Evolutionary conservation across 2,329 filamentous ascomycete species (phyloP).

Genomic region (Teratosphaeria destructans): DNA sequence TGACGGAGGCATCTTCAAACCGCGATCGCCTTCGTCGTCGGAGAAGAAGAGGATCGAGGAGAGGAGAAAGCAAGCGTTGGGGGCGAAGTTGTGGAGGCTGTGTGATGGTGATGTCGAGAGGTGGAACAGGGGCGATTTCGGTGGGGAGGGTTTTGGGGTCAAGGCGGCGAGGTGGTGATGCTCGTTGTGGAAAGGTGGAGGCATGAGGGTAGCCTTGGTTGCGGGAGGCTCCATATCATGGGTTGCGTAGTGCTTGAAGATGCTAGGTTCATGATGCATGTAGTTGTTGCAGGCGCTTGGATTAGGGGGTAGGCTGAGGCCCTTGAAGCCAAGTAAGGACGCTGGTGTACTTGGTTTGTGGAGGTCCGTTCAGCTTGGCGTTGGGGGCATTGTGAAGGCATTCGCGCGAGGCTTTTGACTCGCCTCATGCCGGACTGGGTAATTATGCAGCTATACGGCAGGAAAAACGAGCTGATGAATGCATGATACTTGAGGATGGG

Average conservation of each 20-base stretch:
- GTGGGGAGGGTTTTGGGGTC: constrained; percentile 15
- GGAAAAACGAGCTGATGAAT: neutral
- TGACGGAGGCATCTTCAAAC: constrained; percentile 5
- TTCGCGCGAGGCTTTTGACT: neutral
- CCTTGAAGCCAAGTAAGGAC: too few relatives aligned
- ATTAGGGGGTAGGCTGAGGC: too few relatives aligned
- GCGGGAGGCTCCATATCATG: too few relatives aligned
- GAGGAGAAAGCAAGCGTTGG: constrained; percentile 9
- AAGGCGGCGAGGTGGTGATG: constrained; percentile 23
- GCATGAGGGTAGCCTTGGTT: too few relatives aligned
- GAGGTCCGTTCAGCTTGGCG: neutral
- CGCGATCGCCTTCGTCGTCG: constrained; percentile 8
- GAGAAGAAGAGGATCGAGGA: constrained; percentile 10
- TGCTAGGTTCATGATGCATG: neutral
- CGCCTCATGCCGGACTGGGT: neutral
- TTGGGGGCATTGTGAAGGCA: neutral
- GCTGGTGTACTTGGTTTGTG: neutral
- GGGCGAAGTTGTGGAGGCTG: constrained; percentile 21
- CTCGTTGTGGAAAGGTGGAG: too few relatives aligned
- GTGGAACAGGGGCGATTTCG: constrained; percentile 28
- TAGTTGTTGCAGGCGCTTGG: neutral
- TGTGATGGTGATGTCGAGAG: constrained; percentile 22
- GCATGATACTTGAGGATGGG: neutral
- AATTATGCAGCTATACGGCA: neutral
- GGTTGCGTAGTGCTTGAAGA: neutral